Conservation (phyloP, 2,329 filamentous ascomycete genomes). For the Pseudogymnoascus sp. region DNA sequence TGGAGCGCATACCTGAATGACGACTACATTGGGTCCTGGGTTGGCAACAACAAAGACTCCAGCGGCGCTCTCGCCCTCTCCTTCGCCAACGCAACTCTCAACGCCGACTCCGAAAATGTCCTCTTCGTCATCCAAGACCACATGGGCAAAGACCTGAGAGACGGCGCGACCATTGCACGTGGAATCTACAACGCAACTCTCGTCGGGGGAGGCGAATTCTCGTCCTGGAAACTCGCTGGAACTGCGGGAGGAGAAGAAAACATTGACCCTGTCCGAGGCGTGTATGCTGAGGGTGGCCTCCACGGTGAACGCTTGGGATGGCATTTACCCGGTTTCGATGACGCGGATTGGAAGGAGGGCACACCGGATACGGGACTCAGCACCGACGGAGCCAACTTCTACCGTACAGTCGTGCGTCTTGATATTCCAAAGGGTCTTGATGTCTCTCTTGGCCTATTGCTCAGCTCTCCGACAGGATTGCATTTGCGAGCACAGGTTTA, state of each 20-base stretch:
- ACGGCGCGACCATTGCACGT: slow-evolving; percentile 40
- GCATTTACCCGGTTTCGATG: slow-evolving; percentile 51
- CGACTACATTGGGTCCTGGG: slow-evolving; percentile 46
- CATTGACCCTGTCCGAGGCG: slow-evolving; percentile 49
- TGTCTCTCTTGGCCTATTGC: slow-evolving; percentile 48
- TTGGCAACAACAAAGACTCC: slow-evolving; percentile 40
- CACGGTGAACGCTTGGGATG: slow-evolving; percentile 51
- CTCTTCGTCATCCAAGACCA: slow-evolving; percentile 53
- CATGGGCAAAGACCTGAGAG: slow-evolving; percentile 50
- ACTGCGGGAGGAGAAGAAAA: slow-evolving; percentile 45
- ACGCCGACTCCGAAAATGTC: slow-evolving; percentile 35
- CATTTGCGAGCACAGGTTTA: slow-evolving; percentile 49
- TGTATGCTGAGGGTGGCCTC: slow-evolving; percentile 51
- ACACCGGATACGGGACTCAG: slow-evolving; percentile 33
- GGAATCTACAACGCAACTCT: slow-evolving; percentile 48
- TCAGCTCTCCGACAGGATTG: slow-evolving; percentile 38
- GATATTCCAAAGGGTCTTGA: slow-evolving; percentile 45
- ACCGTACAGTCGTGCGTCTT: slow-evolving; percentile 46
- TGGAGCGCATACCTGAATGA: slow-evolving; percentile 41
- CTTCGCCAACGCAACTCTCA: slow-evolving; percentile 43
- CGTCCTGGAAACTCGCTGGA: slow-evolving; percentile 51
- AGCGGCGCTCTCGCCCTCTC: slow-evolving; percentile 37
- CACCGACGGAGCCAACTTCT: slow-evolving; percentile 47
- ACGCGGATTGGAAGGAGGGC: slow-evolving; percentile 35
- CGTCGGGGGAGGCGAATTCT: slow-evolving; percentile 38